Base-by-base conservation (phyloP, 441 rosid species). In the Biscutella laevigata region DNA sequence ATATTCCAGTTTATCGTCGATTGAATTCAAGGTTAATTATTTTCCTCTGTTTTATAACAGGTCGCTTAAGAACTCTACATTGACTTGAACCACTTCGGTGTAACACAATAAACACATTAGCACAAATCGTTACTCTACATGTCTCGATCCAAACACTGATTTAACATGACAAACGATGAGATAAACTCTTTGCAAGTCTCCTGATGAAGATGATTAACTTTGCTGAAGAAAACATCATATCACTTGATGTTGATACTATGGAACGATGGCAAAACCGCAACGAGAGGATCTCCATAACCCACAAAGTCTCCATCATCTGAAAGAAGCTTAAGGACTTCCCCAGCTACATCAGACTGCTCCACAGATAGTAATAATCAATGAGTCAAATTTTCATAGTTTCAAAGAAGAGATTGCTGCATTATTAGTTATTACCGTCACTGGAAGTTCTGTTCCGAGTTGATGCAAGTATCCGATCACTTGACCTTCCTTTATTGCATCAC, bases 291-390 rank as follows among this genome's bases (percentile, higher is more conserved):
- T 50, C 95, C 96, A 30, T 74, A 90, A 14, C 96, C 95, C 51
- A 87, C 82, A 1, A 79, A 69, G 35, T 84, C 98, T 86, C 94
- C 96, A 34, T 86, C 95, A 44, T 79, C 66, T 16, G 80, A 70
- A 47, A 92, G 82, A 64, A 92, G 59, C 88, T 84, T 88, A 29
- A 92, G 66, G 70, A 86, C 78, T 75, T 86, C 85, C 39, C 95
- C 98, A 17, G 80, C 88, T 43, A 77, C 84, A 73, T 82, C 88
- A 0, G 98, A 82, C 98, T 88, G 95, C 61, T 74, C 77, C 73
- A 57, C 20, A 55, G 8, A 68, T 70, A 15, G 61, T 14, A 43
- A 32, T 10, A n/a, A 22, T 38, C 21, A 2, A 33, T 55, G 7
- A 61, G 67, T 28, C n/a, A n/a, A 2, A 39, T 3, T 37, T 14